phyloP scores from a whole-genome alignment of 768 basidiomycete species.

The Agaricus sinodeliciosus region DNA sequence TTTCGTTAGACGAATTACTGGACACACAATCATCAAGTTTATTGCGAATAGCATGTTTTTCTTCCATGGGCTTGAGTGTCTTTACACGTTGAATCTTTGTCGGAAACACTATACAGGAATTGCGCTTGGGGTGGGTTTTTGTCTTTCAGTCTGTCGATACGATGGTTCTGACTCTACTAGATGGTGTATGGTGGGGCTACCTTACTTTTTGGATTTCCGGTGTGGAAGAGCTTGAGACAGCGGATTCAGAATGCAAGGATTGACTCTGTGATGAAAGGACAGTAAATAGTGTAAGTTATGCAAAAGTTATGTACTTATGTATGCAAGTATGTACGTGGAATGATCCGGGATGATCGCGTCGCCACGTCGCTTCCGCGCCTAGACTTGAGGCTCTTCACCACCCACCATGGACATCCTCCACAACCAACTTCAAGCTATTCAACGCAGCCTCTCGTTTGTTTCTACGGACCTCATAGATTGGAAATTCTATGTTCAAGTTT shows the following conservation, averaged over 20 bases:
- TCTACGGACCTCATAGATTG: constrained; percentile 69
- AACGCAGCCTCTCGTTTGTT: constrained; percentile 65
- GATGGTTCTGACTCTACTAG: constrained; percentile 25
- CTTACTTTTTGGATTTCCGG: constrained; percentile 47
- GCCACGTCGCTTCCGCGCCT: neutral
- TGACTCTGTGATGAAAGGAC: constrained; percentile 73
- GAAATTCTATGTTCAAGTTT: constrained; percentile 73
- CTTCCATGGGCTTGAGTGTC: constrained; percentile 38
- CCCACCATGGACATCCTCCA: constrained; percentile 58
- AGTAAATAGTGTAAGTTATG: constrained; percentile 24
- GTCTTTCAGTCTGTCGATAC: neutral
- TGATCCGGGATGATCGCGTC: neutral
- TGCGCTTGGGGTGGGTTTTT: constrained; percentile 26
- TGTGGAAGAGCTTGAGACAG: constrained; percentile 45
- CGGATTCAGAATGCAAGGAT: constrained; percentile 65
- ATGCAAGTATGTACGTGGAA: neutral
- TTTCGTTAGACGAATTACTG: constrained; percentile 23
- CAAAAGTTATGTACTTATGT: neutral
- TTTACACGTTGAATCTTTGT: constrained; percentile 44
- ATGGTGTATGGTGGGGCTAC: constrained; percentile 44
- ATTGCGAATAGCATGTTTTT: constrained; percentile 26
- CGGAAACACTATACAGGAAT: constrained; percentile 43
- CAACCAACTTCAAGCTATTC: constrained; percentile 46
- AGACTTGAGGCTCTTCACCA: neutral
- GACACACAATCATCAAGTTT: constrained; percentile 21